Conservation (phyloP, 1,139 yeast genomes). For the Hansenula sp. region DNA sequence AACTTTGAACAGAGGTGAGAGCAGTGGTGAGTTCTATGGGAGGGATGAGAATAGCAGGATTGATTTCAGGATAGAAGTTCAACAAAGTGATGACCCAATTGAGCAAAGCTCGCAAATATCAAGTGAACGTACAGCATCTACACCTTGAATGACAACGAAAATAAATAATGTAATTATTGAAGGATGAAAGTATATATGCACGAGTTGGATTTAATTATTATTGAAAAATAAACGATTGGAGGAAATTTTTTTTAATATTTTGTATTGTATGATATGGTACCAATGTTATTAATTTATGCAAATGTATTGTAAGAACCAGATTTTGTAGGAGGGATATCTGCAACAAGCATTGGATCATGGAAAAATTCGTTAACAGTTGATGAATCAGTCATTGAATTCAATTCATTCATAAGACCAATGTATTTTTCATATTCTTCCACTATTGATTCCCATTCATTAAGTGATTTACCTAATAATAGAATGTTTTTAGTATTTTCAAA, state of each 20-base stretch:
- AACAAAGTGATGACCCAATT: not conserved
- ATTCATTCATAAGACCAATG: slow-evolving; percentile 31
- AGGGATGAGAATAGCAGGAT: slow-evolving; percentile 1
- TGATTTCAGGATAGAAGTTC: slow-evolving; percentile 4
- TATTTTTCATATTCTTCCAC: slow-evolving; percentile 60
- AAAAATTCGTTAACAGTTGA: slow-evolving; percentile 23
- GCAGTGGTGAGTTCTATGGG: not conserved
- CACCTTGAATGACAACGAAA: not conserved
- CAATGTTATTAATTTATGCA: not conserved
- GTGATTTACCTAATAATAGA: slow-evolving; percentile 54
- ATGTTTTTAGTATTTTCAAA: slow-evolving; percentile 17
- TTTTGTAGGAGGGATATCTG: slow-evolving; percentile 31
- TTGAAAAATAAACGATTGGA: no score
- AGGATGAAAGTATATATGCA: not conserved
- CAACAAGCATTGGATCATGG: slow-evolving; percentile 38
- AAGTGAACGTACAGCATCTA: not conserved
- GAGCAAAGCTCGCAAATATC: not conserved
- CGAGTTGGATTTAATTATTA: slow-evolving; percentile 4
- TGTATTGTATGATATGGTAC: not conserved
- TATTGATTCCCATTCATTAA: slow-evolving; percentile 58
- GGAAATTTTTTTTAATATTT: not conserved
- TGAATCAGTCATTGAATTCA: slow-evolving; percentile 8
- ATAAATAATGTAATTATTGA: not conserved
- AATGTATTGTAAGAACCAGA: not conserved
- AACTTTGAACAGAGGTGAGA: not conserved